Evolutionary conservation across 1,139 yeast genomes (phyloP).

Genomic region (Taphrina betulina): DNA sequence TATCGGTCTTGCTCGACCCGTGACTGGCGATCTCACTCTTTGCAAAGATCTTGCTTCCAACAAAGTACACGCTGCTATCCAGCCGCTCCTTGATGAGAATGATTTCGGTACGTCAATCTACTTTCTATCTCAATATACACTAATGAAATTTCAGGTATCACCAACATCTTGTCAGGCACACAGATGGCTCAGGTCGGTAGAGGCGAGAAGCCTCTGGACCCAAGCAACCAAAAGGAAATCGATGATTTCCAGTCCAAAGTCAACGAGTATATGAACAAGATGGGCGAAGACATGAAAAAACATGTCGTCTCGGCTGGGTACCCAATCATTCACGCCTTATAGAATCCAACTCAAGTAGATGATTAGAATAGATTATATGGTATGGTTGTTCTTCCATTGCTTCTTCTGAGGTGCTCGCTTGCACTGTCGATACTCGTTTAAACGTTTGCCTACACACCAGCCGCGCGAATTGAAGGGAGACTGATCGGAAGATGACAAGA

Average conservation of each 20-base stretch:
- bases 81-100: constrained; percentile 5
- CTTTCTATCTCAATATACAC: too few species aligned
- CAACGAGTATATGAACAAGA: constrained; percentile 11
- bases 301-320: constrained; percentile 16
- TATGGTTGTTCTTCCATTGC: too few species aligned
- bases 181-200: constrained; percentile 22
- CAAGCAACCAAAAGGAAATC: constrained; percentile 11
- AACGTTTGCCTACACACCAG: too few species aligned
- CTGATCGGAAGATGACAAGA: too few species aligned
- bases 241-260: constrained; percentile 3
- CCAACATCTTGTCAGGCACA: constrained; percentile 7
- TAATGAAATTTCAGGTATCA: too few species aligned
- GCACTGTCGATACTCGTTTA: too few species aligned
- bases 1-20: constrained; percentile 28
- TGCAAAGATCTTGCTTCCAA: constrained; percentile 17
- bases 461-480: too few species aligned
- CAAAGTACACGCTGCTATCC: constrained; percentile 7
- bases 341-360: too few species aligned
- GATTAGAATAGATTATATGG: too few species aligned
- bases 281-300: constrained; percentile 10
- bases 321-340: constrained; percentile 10
- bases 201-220: constrained; percentile 11
- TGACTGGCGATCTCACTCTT: constrained; percentile 15
- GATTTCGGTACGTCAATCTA: too few species aligned
- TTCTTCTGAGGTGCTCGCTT: too few species aligned